These are phyloP conservation scores for Penicillium sp. DNA, from an alignment of 2,329 filamentous ascomycete species.

Conservation along the genomic window DNA sequence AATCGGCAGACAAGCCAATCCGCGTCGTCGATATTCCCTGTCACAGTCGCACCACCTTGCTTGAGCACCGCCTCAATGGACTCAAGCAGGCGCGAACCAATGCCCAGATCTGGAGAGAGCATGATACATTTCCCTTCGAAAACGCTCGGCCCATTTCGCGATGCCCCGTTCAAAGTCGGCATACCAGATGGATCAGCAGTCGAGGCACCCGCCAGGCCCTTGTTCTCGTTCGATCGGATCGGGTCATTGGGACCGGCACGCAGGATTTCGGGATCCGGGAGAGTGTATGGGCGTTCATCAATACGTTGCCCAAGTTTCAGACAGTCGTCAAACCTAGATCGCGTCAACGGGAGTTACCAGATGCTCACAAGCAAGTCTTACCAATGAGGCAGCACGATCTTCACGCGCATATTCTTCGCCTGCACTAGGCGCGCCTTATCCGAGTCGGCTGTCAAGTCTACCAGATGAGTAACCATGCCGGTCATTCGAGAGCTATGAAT, in stretches of 20 bases:
- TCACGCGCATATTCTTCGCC: slow-evolving; percentile 63
- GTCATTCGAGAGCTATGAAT: slow-evolving; percentile 67
- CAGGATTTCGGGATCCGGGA: slow-evolving; percentile 84
- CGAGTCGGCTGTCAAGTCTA: slow-evolving; percentile 70
- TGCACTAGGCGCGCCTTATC: slow-evolving; percentile 57
- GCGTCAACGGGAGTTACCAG: slow-evolving; percentile 13
- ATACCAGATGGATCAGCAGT: slow-evolving; percentile 46
- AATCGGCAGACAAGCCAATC: slow-evolving; percentile 85
- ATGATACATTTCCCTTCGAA: slow-evolving; percentile 74
- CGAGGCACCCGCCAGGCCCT: slow-evolving; percentile 63
- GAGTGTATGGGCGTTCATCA: slow-evolving; percentile 75
- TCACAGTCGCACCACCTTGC: slow-evolving; percentile 65
- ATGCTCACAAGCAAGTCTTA: slow-evolving; percentile 34
- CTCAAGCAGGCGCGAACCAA: slow-evolving; percentile 60
- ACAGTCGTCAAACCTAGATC: slow-evolving; percentile 84
- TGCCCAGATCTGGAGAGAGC: slow-evolving; percentile 67
- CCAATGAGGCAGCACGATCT: slow-evolving; percentile 92
- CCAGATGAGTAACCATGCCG: slow-evolving; percentile 78
- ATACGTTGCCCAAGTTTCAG: slow-evolving; percentile 88
- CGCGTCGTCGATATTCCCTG: slow-evolving; percentile 60
- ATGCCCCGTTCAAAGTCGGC: slow-evolving; percentile 27
- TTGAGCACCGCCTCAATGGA: slow-evolving; percentile 67
- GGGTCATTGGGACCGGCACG: slow-evolving; percentile 52
- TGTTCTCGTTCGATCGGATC: slow-evolving; percentile 53
- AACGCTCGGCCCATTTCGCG: slow-evolving; percentile 55